Conservation (phyloP, 345 rosid species). For the Citropsis articulata region DNA sequence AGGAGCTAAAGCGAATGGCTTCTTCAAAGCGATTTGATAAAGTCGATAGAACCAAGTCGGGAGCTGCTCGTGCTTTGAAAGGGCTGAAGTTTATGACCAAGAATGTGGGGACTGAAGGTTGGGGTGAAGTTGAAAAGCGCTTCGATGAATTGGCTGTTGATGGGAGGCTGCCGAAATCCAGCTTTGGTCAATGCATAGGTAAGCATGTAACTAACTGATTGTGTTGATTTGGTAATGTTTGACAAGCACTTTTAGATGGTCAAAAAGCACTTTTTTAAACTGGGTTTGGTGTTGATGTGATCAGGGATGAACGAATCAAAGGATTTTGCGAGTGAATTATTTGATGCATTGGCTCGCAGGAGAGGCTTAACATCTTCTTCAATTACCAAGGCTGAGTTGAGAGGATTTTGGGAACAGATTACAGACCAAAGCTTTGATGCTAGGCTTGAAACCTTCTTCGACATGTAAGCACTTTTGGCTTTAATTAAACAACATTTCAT, state of each 20-base stretch:
- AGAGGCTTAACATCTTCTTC: constrained; percentile 45
- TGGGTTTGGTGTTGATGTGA: background rate
- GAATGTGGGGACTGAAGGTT: constrained; percentile 46
- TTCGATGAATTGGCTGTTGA: constrained; percentile 48
- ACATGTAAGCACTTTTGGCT: constrained; percentile 44
- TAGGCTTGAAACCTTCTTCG: constrained; percentile 75
- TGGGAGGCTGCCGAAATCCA: constrained; percentile 53
- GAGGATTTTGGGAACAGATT: constrained; percentile 74
- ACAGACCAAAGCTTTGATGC: constrained; percentile 70
- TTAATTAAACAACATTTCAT: background rate
- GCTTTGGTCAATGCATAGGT: constrained; percentile 80
- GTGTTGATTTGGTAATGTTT: too few species aligned
- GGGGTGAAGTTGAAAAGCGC: constrained; percentile 57
- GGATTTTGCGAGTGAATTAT: constrained; percentile 61
- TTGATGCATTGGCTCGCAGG: constrained; percentile 65
- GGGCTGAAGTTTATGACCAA: constrained; percentile 63
- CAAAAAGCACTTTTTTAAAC: background rate
- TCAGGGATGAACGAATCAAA: constrained; percentile 81
- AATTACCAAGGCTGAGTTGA: constrained; percentile 50
- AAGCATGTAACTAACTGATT: background rate
- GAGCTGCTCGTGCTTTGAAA: constrained; percentile 62
- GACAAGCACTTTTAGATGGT: background rate
- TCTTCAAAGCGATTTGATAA: constrained; percentile 36
- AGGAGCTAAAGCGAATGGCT: constrained; percentile 50
- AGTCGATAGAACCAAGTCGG: constrained; percentile 56